Evolutionary conservation across 768 basidiomycete genomes (phyloP), one percentile per base, ranked within the genome.

Genomic region (Scleroderma bovista): DNA sequence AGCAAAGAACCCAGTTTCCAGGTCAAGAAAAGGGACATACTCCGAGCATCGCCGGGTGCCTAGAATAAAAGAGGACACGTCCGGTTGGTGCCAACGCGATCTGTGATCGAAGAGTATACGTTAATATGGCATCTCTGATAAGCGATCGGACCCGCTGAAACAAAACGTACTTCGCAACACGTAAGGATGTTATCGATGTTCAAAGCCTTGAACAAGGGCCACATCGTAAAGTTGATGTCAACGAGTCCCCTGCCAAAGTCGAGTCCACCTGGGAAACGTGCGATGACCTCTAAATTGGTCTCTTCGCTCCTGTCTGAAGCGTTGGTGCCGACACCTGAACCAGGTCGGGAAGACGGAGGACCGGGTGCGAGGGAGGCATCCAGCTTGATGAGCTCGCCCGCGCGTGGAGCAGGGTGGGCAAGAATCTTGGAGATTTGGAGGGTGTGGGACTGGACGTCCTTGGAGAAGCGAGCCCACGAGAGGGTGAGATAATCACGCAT

Each of bases 401-500:
- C 84, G 44, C 91, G 84, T 32, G 90, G 91, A 11, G 88, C 88
- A 23, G 90, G 90, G 61, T 89, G 87, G 1, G 88, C 85, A 38
- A 91, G 79, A 57, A 92, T 89, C 67, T 90, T 90, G 45, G 86
- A 86, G 50, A 92, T 91, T 63, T 91, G 90, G 47, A 93, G 75
- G 9, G 92, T 91, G 61, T 96, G 93, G 1, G 88, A 87, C 68
- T 91, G 88, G 4, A 94, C 91, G 60, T 95, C 91, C 69, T 94
- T 94, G 47, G 88, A 88, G 71, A 92, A 93, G 44, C 89, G 84
- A 16, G 92, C 92, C 91, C 92, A 94, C 3, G 87, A 90, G 40
- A 96, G 82, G n/a, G 93, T 93, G 39, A 98, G 79, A 61, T 90
- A 94, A 69, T 98, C 94, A 47, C 88, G 80, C 88, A 97, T 91